These are phyloP conservation scores for Botrytis paeoniae DNA, from an alignment of 2,329 filamentous ascomycete species.

Conservation along the genomic window DNA sequence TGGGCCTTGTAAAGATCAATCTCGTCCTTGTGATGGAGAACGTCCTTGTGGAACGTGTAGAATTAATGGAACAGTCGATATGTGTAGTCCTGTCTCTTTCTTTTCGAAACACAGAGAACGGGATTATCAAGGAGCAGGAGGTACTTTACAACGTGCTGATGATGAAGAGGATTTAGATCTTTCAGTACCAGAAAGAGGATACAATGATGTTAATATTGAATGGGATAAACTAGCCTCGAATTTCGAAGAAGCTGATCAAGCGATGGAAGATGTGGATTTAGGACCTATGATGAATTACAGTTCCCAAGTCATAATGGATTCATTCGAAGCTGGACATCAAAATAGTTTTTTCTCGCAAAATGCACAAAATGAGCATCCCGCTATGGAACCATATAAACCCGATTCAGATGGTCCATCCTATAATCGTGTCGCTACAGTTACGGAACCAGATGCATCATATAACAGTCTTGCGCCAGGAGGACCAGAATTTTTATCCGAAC, in stretches of 20 bases:
- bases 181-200: not conserved
- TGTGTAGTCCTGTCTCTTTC: not conserved
- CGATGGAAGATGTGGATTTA: not conserved
- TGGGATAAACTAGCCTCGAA: not conserved
- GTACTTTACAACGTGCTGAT: not conserved
- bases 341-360: not conserved
- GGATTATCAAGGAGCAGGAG: not conserved
- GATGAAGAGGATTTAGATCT: not conserved
- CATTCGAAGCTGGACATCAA: not conserved
- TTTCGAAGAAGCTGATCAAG: not conserved
- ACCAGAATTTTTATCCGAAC: not conserved
- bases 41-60: not conserved
- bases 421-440: not conserved
- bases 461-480: not conserved
- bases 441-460: not conserved
- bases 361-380: not conserved
- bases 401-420: not conserved
- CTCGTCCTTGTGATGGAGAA: constrained; percentile 3
- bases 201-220: not conserved
- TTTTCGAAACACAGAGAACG: not conserved
- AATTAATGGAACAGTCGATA: not conserved
- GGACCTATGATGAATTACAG: constrained; percentile 2
- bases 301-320: not conserved
- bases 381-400: not conserved
- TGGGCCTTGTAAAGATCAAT: not conserved